Conservation (phyloP, 495 filamentous ascomycete species). For the Chaetomium fimeti region DNA sequence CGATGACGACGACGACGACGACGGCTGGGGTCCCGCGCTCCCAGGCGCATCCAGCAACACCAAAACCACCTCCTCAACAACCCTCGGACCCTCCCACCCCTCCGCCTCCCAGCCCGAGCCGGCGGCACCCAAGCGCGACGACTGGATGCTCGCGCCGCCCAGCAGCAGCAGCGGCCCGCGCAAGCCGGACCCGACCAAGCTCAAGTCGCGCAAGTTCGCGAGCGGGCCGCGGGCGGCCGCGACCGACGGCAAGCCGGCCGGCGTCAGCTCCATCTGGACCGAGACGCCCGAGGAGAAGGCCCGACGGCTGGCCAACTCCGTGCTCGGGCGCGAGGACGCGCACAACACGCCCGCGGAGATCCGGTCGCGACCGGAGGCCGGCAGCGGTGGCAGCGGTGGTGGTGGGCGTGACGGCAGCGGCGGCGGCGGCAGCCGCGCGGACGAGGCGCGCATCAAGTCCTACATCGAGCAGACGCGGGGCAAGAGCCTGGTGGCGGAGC, state of each 20-base stretch:
- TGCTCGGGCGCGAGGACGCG: constrained; percentile 66
- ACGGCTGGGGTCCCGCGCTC: constrained; percentile 73
- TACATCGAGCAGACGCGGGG: constrained; percentile 55
- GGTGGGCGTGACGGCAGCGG: neutral
- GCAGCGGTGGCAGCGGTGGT: neutral
- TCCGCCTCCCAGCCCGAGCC: constrained; percentile 29
- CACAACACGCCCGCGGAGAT: constrained; percentile 1
- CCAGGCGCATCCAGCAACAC: constrained; percentile 49
- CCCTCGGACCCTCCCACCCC: constrained; percentile 25
- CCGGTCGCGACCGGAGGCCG: constrained; percentile 12
- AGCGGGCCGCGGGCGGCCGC: constrained; percentile 23
- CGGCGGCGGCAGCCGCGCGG: neutral
- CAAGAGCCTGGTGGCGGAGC: constrained; percentile 62
- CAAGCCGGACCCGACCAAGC: constrained; percentile 75
- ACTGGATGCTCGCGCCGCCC: constrained; percentile 94
- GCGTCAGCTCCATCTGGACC: constrained; percentile 72
- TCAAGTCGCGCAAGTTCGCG: constrained; percentile 78
- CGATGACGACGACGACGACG: constrained; percentile 33
- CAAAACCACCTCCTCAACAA: constrained; percentile 19
- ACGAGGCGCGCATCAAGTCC: constrained; percentile 35
- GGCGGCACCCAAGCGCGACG: constrained; percentile 60
- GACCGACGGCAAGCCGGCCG: constrained; percentile 47
- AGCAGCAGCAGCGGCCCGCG: constrained; percentile 58
- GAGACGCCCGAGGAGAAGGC: constrained; percentile 89
- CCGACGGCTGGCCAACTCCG: constrained; percentile 73